phyloP scores from a whole-genome alignment of 2,329 filamentous ascomycete species.

The Trichothecium roseum region DNA sequence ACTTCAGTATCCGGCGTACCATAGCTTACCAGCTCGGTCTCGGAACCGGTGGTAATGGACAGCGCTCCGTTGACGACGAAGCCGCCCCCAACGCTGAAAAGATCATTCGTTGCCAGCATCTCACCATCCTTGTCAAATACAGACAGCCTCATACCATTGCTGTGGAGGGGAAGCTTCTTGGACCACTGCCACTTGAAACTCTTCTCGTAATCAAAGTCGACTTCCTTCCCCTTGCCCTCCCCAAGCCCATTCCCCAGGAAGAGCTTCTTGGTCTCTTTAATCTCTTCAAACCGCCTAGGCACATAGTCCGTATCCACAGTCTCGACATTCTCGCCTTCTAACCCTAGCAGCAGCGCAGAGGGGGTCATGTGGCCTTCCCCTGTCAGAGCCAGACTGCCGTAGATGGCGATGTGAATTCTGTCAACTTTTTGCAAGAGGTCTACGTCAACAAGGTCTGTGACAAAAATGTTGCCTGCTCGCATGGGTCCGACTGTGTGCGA shows the following conservation, averaged over 20 bases:
- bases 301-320: constrained; percentile 38
- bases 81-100: constrained; percentile 41
- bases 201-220: constrained; percentile 36
- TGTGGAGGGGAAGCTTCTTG: constrained; percentile 38
- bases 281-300: constrained; percentile 31
- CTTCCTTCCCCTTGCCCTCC: constrained; percentile 29
- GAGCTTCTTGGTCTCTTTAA: constrained; percentile 33
- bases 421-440: constrained; percentile 32
- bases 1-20: constrained; percentile 5
- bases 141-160: constrained; percentile 41
- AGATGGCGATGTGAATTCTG: constrained; percentile 36
- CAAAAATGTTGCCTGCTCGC: constrained; percentile 41
- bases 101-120: constrained; percentile 36
- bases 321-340: constrained; percentile 38
- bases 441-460: constrained; percentile 34
- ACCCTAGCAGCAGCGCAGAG: constrained; percentile 35
- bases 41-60: constrained; percentile 25
- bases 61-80: constrained; percentile 41
- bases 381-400: constrained; percentile 38
- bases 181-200: constrained; percentile 43
- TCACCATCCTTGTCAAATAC: constrained; percentile 36
- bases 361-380: constrained; percentile 43
- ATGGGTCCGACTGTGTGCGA: constrained; percentile 42
- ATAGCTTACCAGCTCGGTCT: constrained; percentile 3
- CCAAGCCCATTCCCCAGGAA: constrained; percentile 29